Base-by-base conservation (phyloP, 768 basidiomycete species). In the Auriscalpium vulgare region DNA sequence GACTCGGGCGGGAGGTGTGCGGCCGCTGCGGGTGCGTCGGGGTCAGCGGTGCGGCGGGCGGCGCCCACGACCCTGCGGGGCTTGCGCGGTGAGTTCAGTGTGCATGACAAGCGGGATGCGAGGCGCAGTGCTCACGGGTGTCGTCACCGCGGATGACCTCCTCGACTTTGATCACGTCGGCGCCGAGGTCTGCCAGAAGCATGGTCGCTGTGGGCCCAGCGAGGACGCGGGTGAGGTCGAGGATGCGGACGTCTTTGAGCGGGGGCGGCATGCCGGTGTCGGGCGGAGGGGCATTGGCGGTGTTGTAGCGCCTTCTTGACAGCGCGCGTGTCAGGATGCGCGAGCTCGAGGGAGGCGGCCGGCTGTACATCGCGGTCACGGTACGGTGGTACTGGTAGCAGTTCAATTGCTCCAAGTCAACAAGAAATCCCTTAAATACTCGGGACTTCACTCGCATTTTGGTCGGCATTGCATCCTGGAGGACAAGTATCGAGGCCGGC, bases 171-270 rank as follows among this genome's bases (percentile, higher is more conserved):
- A 97, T 81, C 34, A 97, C 92, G 66, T 97, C 92, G 48, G 95
- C 95, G 1, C 91, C 87, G 37, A 95, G 72, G 71, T 95, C 92
- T 8, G 86, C 93, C n/a, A 97, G 77, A 57, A 95, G 78, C 93
- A 95, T 90, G 1, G 92, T 90, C n/a, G 87, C 83, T 1, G 87
- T 87, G 36, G 93, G 93, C 0, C 91, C 93, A n/a, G 93, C 93
- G 50, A 97, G 74, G 1, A 97, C 88, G 34, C 95, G 80, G 13
- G 93, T 92, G 54, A 97, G 71, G 70, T 97, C 95, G 21, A 97
- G 75, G n/a, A 97, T 79, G 64, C 79, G 83, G 61, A 95, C 74
- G 14, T 90, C 92, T 59, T 79, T 75, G 57, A 97, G 71, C 3
- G 94, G 94, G 0, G 89, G 89, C 1, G 82, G 75, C 23, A 91